Evolutionary conservation across 2,329 filamentous ascomycete species (phyloP).

Genomic region (Calycina herbarum): DNA sequence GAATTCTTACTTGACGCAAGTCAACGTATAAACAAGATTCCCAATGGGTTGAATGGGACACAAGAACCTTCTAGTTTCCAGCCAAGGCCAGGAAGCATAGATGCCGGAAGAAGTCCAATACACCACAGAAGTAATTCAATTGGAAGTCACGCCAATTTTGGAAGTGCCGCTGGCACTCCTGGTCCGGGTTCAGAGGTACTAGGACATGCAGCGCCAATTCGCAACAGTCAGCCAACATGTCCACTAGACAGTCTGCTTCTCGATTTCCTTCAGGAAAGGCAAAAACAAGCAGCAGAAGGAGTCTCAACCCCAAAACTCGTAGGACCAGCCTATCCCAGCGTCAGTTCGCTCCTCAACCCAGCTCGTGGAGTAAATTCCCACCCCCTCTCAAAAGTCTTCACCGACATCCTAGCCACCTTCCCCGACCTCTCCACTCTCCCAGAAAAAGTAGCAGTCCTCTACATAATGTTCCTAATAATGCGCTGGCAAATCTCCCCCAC

Average conservation of each 20-base stretch:
- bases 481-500: constrained; percentile 82
- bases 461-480: constrained; percentile 85
- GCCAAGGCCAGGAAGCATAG: constrained; percentile 17
- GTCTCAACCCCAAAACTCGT: constrained; percentile 64
- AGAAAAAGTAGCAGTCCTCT: constrained; percentile 79
- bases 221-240: constrained; percentile 69
- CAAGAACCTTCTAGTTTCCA: constrained; percentile 43
- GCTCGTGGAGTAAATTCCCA: constrained; percentile 63
- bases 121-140: constrained; percentile 31
- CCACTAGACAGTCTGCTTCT: constrained; percentile 77
- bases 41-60: constrained; percentile 49
- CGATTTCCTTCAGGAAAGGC: constrained; percentile 72
- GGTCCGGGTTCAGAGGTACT: constrained; percentile 33
- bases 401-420: constrained; percentile 82
- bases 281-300: constrained; percentile 65
- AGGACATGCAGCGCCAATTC: constrained; percentile 41
- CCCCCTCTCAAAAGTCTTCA: constrained; percentile 80
- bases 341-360: constrained; percentile 76
- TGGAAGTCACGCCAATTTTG: constrained; percentile 32
- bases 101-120: constrained; percentile 21
- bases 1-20: constrained; percentile 69
- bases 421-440: constrained; percentile 76
- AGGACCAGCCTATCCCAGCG: constrained; percentile 77
- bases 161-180: constrained; percentile 16
- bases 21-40: constrained; percentile 54